A percentile compares a stretch with the other conserved stretches of the same genome.
Evolutionary conservation across 345 rosid species (phyloP).

Genomic region (Bruguiera gymnorhiza): DNA sequence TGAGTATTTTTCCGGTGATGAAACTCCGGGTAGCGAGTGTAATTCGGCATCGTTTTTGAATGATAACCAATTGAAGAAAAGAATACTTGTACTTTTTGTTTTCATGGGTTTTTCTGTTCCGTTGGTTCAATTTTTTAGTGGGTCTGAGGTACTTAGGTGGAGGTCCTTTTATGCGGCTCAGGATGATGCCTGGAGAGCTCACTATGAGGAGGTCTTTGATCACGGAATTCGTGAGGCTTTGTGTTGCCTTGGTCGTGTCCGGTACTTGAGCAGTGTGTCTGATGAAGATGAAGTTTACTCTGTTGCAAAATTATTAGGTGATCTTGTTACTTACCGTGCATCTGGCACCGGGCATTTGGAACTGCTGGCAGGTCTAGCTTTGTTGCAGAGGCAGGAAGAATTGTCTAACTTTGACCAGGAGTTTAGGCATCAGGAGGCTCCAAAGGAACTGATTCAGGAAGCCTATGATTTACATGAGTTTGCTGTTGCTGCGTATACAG

Average conservation of each 20-base stretch:
- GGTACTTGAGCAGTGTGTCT: slow-evolving; percentile 69
- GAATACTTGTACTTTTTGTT: slow-evolving; percentile 43
- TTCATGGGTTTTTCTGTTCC: slow-evolving; percentile 50
- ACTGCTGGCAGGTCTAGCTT: slow-evolving; percentile 88
- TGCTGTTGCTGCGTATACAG: slow-evolving; percentile 98
- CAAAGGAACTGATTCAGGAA: slow-evolving; percentile 50
- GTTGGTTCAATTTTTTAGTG: slow-evolving; percentile 64
- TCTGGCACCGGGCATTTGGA: slow-evolving; percentile 92
- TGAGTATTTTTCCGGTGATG: slow-evolving; percentile 44
- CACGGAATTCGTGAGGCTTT: slow-evolving; percentile 89
- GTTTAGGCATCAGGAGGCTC: slow-evolving; percentile 45
- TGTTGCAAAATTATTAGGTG: slow-evolving; percentile 75
- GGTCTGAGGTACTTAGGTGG: slow-evolving; percentile 81
- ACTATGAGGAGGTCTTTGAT: slow-evolving; percentile 89
- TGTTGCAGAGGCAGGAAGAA: slow-evolving; percentile 56
- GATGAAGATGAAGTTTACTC: slow-evolving; percentile 92
- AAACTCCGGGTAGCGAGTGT: slow-evolving; percentile 30
- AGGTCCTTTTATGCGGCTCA: slow-evolving; percentile 76
- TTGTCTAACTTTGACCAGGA: slow-evolving; percentile 40
- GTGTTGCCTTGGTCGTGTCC: slow-evolving; percentile 83
- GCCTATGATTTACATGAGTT: slow-evolving; percentile 69
- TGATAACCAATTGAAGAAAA: slow-evolving; percentile 49
- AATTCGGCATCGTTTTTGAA: slow-evolving; percentile 43
- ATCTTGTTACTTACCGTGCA: slow-evolving; percentile 92
- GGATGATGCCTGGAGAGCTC: slow-evolving; percentile 92